Conservation (phyloP, 768 basidiomycete genomes). For the Pulveroboletus sp. region DNA sequence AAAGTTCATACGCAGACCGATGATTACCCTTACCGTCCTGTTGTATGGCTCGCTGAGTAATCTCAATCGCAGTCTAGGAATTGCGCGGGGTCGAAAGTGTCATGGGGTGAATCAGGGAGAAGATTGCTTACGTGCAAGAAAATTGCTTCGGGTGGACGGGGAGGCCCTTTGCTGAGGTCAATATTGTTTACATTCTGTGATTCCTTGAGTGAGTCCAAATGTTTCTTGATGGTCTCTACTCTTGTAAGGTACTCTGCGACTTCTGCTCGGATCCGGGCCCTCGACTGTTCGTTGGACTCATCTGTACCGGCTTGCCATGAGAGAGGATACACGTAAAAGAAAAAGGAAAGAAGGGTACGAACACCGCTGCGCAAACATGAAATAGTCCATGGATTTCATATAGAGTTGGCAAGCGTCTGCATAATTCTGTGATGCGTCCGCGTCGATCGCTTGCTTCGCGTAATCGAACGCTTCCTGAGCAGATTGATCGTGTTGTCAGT, state of each 20-base stretch:
- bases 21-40: conserved; percentile 89
- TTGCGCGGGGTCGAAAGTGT: not conserved
- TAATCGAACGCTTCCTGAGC: conserved; percentile 74
- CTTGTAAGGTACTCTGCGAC: conserved; percentile 85
- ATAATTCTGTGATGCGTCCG: conserved; percentile 87
- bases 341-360: conserved; percentile 6
- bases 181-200: not conserved
- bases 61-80: conserved; percentile 68
- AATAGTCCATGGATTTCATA: conserved; percentile 92
- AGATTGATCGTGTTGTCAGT: not conserved
- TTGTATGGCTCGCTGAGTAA: conserved; percentile 85
- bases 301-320: conserved; percentile 28
- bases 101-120: not conserved
- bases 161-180: not conserved
- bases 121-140: conserved; percentile 13
- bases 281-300: conserved; percentile 89
- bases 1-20: conserved; percentile 85
- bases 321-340: not conserved
- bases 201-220: conserved; percentile 40
- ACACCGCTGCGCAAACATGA: conserved; percentile 96
- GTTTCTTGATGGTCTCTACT: conserved; percentile 85
- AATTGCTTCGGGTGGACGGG: conserved; percentile 15
- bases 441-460: conserved; percentile 84
- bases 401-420: conserved; percentile 90
- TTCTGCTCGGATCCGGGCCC: conserved; percentile 77